These are phyloP conservation scores for Parastagonospora avenae DNA, from an alignment of 2,329 filamentous ascomycete species.

Conservation along the genomic window DNA sequence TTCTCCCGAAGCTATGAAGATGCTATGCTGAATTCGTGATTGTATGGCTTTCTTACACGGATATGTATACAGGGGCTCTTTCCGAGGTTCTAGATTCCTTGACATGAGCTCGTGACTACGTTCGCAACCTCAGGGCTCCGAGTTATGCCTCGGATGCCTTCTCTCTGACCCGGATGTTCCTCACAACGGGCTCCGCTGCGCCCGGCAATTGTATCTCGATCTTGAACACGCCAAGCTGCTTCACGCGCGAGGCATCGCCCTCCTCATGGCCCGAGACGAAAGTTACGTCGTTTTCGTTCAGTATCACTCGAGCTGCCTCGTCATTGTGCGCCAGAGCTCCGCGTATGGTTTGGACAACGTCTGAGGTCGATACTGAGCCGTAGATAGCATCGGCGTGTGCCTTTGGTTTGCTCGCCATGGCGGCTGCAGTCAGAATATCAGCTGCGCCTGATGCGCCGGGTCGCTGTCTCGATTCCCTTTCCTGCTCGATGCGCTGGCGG, in stretches of 20 bases:
- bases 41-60: constrained; percentile 31
- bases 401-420: constrained; percentile 36
- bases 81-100: constrained; percentile 15
- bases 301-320: constrained; percentile 56
- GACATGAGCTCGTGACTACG: constrained; percentile 5
- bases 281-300: constrained; percentile 57
- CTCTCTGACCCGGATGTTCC: constrained; percentile 40
- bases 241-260: constrained; percentile 52
- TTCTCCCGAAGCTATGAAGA: constrained; percentile 27
- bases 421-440: constrained; percentile 43
- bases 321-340: constrained; percentile 57
- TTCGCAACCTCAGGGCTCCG: not conserved
- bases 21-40: constrained; percentile 16
- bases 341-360: constrained; percentile 57
- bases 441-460: constrained; percentile 43
- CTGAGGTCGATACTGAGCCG: constrained; percentile 60
- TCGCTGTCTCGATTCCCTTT: constrained; percentile 34
- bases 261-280: constrained; percentile 51
- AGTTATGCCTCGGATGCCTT: constrained; percentile 29
- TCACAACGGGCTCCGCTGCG: constrained; percentile 42
- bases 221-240: constrained; percentile 59
- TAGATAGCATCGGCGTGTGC: constrained; percentile 49
- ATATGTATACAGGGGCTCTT: constrained; percentile 28
- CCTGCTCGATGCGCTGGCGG: constrained; percentile 50
- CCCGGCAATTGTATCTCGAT: constrained; percentile 59